A percentile compares a stretch with the other conserved stretches of the same genome.
Evolutionary conservation across 2,329 filamentous ascomycete genomes (phyloP).

Genomic region (Ophiostoma angusticollis): DNA sequence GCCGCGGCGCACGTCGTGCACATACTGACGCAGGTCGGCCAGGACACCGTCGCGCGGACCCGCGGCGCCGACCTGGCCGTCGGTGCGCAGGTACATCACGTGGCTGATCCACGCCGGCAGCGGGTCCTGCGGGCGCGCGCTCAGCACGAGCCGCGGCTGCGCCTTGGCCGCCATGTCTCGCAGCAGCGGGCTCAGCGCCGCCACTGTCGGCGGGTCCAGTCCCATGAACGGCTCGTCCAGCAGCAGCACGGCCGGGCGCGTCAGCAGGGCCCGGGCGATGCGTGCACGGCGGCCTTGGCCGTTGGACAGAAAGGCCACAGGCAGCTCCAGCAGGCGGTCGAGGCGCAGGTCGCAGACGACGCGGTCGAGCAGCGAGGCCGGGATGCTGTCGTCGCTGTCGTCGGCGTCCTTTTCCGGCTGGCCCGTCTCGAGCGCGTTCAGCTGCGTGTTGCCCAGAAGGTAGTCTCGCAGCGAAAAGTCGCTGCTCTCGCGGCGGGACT

Average conservation of each 20-base stretch:
- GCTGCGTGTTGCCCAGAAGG: conserved; percentile 64
- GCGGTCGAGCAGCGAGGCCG: conserved; percentile 36
- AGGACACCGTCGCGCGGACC: conserved; percentile 54
- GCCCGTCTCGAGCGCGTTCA: conserved; percentile 54
- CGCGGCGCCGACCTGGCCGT: conserved; percentile 51
- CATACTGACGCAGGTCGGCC: conserved; percentile 35
- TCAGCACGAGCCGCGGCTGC: conserved; percentile 61
- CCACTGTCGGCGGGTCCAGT: conserved; percentile 71
- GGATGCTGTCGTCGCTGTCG: conserved; percentile 33
- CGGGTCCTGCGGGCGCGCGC: conserved; percentile 71
- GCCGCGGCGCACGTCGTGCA: conserved; percentile 33
- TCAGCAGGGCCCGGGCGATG: conserved; percentile 76
- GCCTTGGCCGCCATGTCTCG: conserved; percentile 51
- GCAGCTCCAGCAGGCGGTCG: conserved; percentile 57
- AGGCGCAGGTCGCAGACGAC: conserved; percentile 62
- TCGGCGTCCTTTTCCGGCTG: conserved; percentile 19
- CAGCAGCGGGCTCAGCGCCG: conserved; percentile 58
- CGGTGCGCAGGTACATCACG: conserved; percentile 56
- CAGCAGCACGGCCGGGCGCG: conserved; percentile 65
- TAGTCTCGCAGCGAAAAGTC: conserved; percentile 80
- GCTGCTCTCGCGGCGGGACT: conserved; percentile 71
- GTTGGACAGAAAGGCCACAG: conserved; percentile 83
- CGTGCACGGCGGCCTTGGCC: conserved; percentile 79
- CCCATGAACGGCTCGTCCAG: conserved; percentile 96
- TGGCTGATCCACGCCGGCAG: conserved; percentile 88